Evolutionary conservation across 805 yeast species (phyloP), one percentile per base, ranked within the genome.

Genomic region (Saccharomycopsis sp.): DNA sequence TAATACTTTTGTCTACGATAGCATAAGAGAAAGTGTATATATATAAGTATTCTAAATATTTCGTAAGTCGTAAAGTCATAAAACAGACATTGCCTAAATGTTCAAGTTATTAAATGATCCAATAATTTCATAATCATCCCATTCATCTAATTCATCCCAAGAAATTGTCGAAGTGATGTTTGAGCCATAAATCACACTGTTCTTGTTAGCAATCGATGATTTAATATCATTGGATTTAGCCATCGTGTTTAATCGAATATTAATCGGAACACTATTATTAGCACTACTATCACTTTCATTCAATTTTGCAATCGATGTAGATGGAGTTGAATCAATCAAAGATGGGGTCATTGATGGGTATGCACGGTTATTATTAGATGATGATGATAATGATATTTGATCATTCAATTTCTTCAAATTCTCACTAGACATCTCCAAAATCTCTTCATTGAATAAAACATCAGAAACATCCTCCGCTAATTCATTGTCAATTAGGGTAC

Each of bases 61-160:
- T 31, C 35, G 35, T 31, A 31, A 31, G 14, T 31, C 35, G 17
- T 31, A 31, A 31, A 31, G 19, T 14, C 19, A 14, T 9, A 20
- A 31, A 20, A 31, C 20, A 20, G 9, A 5, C 11, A 20, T 31
- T 20, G 34, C 17, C 4, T 13, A 23, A 14, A 40, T 33, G 19
- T 37, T 28, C 29, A 34, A 22, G 20, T 40, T 31, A 14, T 36
- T 37, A 24, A 45, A 40, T 11, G 43, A 41, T 17, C 27, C 45
- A 35, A 45, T 37, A 23, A 38, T 11, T 13, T 45, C 44, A 28
- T 36, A 32, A 31, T 45, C 45, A 8, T 45, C 41, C 20, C 28
- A 38, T 8, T 43, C 38, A 22, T 43, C 42, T 22, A 40, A 31
- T n/a, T 40, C 43, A 16, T 20, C 43, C 43, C 43, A 40, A 24